Conservation (phyloP, 352 stramenopile genomes). For the Aphanomyces cochlioides region DNA sequence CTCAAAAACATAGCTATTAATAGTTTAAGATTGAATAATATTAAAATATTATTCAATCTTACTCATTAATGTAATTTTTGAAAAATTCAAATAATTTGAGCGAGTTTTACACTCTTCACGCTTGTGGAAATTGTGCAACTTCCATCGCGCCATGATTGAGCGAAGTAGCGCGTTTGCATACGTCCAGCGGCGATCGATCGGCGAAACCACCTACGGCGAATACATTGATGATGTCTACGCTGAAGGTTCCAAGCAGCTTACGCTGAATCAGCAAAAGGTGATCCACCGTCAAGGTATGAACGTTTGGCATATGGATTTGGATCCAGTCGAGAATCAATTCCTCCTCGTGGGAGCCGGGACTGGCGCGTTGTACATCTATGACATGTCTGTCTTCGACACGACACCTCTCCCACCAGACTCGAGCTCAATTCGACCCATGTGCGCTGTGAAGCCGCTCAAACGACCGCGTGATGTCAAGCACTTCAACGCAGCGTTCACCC, state of each 20-base stretch:
- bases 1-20: too few species aligned
- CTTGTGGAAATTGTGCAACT: neutral
- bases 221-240: slow-evolving; percentile 47
- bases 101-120: neutral
- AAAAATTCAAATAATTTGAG: too few species aligned
- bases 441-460: neutral
- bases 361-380: slow-evolving; percentile 58
- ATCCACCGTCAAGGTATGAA: slow-evolving; percentile 59
- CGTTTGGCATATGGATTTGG: slow-evolving; percentile 57
- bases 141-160: neutral
- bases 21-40: too few species aligned
- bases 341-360: slow-evolving; percentile 57
- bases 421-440: slow-evolving; percentile 11
- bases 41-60: too few species aligned
- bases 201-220: slow-evolving; percentile 31
- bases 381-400: slow-evolving; percentile 51
- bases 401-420: slow-evolving; percentile 2
- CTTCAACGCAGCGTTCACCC: slow-evolving; percentile 21
- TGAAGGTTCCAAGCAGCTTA: slow-evolving; percentile 17
- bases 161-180: slow-evolving; percentile 48
- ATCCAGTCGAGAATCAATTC: slow-evolving; percentile 54
- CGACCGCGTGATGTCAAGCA: slow-evolving; percentile 36
- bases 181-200: slow-evolving; percentile 31
- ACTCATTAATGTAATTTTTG: too few species aligned
- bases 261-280: slow-evolving; percentile 39